A percentile compares a stretch with the other conserved stretches of the same genome.
These are phyloP conservation scores for Yarrowia sp. DNA, from an alignment of 805 yeast genomes.

Conservation along the genomic window DNA sequence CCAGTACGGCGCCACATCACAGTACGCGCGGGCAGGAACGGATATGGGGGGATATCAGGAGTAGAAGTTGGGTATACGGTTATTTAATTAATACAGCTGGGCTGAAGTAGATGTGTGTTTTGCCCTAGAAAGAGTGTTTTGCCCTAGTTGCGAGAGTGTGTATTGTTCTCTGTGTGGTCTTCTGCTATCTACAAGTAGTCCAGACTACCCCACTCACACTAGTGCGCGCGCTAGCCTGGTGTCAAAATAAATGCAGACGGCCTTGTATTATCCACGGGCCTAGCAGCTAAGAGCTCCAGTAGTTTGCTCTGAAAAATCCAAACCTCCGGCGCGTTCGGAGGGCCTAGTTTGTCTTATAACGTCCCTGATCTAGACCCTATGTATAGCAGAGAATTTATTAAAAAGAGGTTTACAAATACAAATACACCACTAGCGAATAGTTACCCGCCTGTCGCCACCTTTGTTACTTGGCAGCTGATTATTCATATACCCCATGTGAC, in stretches of 20 bases:
- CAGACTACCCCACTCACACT: conserved; percentile 6
- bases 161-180: not conserved
- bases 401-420: not conserved
- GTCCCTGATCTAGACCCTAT: conserved; percentile 14
- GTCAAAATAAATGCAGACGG: not conserved
- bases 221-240: not conserved
- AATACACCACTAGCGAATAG: not conserved
- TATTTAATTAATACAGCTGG: conserved; percentile 21
- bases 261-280: not conserved
- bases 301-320: not conserved
- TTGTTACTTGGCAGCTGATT: too few species aligned
- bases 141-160: too few species aligned
- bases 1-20: conserved; percentile 2
- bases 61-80: not conserved
- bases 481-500: too few species aligned
- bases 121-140: too few species aligned
- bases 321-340: conserved; percentile 10
- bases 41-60: conserved; percentile 13
- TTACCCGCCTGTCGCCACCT: conserved; percentile 2
- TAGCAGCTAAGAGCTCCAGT: not conserved
- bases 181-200: not conserved
- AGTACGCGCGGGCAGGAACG: conserved; percentile 10
- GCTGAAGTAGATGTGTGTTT: not conserved
- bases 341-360: not conserved
- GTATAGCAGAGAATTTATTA: not conserved